phyloP scores from a whole-genome alignment of 176 grass and related monocot genomes.

The Microstegium vimineum region DNA sequence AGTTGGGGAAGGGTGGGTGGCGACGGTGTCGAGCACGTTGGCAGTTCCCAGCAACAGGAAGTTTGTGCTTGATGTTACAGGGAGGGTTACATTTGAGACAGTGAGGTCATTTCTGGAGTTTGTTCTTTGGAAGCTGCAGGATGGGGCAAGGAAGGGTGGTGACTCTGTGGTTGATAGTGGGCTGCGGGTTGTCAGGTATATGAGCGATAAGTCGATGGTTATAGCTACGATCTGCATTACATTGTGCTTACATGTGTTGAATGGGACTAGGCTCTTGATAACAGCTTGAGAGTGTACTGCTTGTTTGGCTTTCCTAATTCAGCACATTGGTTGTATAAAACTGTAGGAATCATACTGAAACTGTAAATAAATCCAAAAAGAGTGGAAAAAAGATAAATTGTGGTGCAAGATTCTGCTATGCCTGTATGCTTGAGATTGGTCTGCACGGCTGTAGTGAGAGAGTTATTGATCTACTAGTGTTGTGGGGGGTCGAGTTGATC shows the following conservation, averaged over 20 bases:
- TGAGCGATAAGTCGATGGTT: slow-evolving; percentile 76
- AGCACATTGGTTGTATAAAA: slow-evolving; percentile 25
- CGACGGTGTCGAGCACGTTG: slow-evolving; percentile 64
- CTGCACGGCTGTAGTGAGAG: not conserved
- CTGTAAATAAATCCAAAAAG: slow-evolving; percentile 38
- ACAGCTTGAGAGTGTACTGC: slow-evolving; percentile 28
- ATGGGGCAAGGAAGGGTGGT: slow-evolving; percentile 42
- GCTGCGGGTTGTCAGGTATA: slow-evolving; percentile 48
- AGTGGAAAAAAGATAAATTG: not conserved
- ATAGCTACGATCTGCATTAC: slow-evolving; percentile 64
- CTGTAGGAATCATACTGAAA: slow-evolving; percentile 17
- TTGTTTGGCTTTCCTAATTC: slow-evolving; percentile 5
- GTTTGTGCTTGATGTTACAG: slow-evolving; percentile 86
- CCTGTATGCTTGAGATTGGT: not conserved
- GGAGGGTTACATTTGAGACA: slow-evolving; percentile 89
- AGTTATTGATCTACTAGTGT: slow-evolving; percentile 14
- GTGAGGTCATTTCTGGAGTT: slow-evolving; percentile 92
- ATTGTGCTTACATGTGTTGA: slow-evolving; percentile 74
- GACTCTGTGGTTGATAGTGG: slow-evolving; percentile 33
- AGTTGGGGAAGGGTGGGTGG: slow-evolving; percentile 50
- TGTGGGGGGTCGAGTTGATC: not conserved
- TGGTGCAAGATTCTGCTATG: slow-evolving; percentile 8
- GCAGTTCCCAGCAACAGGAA: slow-evolving; percentile 71
- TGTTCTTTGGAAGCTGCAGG: slow-evolving; percentile 67
- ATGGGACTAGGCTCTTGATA: slow-evolving; percentile 49